Evolutionary conservation across 1,284 basidiomycete genomes (phyloP).

Genomic region (Trametes hirsuta): DNA sequence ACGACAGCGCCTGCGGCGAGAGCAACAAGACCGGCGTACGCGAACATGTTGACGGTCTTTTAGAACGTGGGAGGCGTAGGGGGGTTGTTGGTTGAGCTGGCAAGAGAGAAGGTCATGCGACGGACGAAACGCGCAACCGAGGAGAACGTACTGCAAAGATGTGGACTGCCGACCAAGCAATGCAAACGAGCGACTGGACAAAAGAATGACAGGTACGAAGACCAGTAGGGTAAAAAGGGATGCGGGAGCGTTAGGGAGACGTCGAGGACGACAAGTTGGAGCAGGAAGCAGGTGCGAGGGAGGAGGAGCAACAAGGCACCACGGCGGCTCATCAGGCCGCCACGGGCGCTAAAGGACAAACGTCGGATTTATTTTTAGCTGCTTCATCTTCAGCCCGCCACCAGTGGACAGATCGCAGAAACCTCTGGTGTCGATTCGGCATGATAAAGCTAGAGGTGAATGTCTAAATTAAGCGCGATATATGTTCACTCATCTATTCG

Average conservation of each 20-base stretch:
- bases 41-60: slow-evolving; percentile 42
- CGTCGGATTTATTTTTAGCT: too few species aligned
- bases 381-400: too few species aligned
- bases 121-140: too few species aligned
- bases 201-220: slow-evolving; percentile 11
- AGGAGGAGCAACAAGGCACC: slow-evolving; percentile 8
- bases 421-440: too few species aligned
- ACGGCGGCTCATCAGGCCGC: not conserved
- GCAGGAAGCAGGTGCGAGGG: not conserved
- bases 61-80: not conserved
- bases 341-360: too few species aligned
- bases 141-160: not conserved
- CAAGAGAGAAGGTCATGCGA: not conserved
- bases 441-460: too few species aligned
- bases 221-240: not conserved
- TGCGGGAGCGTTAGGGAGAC: not conserved
- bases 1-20: slow-evolving; percentile 42
- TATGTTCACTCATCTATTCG: too few species aligned
- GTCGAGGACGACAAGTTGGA: slow-evolving; percentile 11
- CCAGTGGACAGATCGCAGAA: too few species aligned
- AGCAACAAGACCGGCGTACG: slow-evolving; percentile 43
- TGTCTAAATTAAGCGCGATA: too few species aligned
- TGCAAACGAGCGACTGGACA: slow-evolving; percentile 17
- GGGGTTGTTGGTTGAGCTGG: slow-evolving; percentile 8
- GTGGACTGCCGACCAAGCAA: not conserved